Base-by-base conservation (phyloP, 2,329 filamentous ascomycete species). In the Claviceps pusilla region DNA sequence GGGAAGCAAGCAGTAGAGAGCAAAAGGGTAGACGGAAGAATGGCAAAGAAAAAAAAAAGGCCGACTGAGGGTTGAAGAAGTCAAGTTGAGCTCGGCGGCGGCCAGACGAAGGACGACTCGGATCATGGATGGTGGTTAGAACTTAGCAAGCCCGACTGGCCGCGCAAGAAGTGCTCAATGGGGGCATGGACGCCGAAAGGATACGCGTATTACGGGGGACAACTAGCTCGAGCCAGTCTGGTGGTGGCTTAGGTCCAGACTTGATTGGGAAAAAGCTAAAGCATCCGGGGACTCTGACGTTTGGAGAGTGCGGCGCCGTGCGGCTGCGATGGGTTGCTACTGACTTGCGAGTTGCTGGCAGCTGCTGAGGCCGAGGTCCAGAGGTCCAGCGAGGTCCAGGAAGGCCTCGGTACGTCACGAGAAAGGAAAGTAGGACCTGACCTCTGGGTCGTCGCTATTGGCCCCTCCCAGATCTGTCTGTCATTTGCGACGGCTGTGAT, bases 291-390 rank as follows among this genome's bases (percentile, higher is more conserved):
- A 11, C 48, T 41, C 16, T 39, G n/a, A 39, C 47, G 39, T n/a
- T 16, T 33, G 16, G 39, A 54, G 29, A 42, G 35, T 7, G 35
- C 35, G 35, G 35, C 35, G 19, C 19, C 19, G 19, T 19, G 19
- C 19, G 19, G 19, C 19, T 37, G 35, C 35, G 35, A 37, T 37
- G 35, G 35, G 11, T 37, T 37, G 35, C 5, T 1, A 6, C 31
- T 33, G 19, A 19, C 19, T 19, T 19, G 19, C 19, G 19, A 1
- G 19, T 19, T 19, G 19, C 19, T 19, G 19, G 46, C 42, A 11
- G 2, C 28, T 31, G 3, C 39, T 55, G 48, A 46, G 57, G 52
- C 59, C 58, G 59, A 59, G 59, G 59, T 53, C 54, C 45, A 48
- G 53, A 19, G 19, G 19, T 19, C 19, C 19, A 19, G 19, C 19